phyloP scores from a whole-genome alignment of 1,139 yeast species.

The Zygosaccharomyces sapae region DNA sequence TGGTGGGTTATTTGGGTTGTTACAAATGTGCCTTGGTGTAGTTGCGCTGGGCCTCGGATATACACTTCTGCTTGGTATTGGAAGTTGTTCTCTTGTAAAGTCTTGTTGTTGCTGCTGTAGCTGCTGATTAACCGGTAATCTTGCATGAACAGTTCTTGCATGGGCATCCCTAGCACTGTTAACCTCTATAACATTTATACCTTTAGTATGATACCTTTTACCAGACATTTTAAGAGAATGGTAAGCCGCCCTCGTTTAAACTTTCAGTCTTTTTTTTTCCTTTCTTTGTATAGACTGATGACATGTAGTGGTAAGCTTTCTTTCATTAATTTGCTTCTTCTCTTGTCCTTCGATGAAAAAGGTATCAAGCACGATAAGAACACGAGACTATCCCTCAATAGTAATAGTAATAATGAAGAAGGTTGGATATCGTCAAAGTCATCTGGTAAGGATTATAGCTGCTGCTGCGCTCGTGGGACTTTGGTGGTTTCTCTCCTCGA shows the following conservation, averaged over 20 bases:
- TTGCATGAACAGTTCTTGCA: constrained; percentile 35
- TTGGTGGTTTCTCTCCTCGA: constrained; percentile 21
- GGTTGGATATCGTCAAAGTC: constrained; percentile 9
- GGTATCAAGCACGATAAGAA: not conserved
- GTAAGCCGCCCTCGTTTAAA: not conserved
- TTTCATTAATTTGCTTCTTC: not conserved
- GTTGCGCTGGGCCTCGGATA: not conserved
- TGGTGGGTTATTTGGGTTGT: constrained; percentile 40
- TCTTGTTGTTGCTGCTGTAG: not conserved
- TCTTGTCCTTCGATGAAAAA: not conserved
- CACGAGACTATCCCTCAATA: no score
- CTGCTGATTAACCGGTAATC: constrained; percentile 18
- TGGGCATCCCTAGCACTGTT: constrained; percentile 64
- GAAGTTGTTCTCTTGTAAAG: not conserved
- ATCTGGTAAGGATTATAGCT: constrained; percentile 15
- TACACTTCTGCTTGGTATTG: not conserved
- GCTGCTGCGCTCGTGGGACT: constrained; percentile 18
- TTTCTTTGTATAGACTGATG: not conserved
- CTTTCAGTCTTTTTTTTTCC: not conserved
- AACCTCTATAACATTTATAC: constrained; percentile 55
- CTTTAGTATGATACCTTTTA: constrained; percentile 25
- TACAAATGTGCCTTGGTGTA: constrained; percentile 23
- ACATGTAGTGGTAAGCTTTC: not conserved
- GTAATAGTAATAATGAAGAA: constrained; percentile 10
- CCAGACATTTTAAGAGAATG: constrained; percentile 9